These are phyloP conservation scores for Aspergillus novoparasiticus DNA, from an alignment of 2,329 filamentous ascomycete genomes.

Conservation along the genomic window DNA sequence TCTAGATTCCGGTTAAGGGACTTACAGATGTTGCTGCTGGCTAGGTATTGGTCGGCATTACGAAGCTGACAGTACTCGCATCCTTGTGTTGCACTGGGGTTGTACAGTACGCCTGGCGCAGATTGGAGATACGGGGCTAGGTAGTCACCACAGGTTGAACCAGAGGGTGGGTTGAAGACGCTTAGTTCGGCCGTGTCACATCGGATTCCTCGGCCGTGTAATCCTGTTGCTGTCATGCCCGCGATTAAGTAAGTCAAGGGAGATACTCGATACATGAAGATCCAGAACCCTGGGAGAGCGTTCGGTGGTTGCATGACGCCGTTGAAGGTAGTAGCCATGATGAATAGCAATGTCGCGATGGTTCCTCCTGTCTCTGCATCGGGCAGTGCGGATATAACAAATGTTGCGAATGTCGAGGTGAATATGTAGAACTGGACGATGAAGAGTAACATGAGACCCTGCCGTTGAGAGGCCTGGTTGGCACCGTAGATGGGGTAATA, in stretches of 20 bases:
- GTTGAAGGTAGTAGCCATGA: constrained; percentile 73
- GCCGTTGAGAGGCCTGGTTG: constrained; percentile 66
- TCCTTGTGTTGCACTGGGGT: constrained; percentile 49
- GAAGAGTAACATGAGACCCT: constrained; percentile 77
- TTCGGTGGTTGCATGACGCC: constrained; percentile 67
- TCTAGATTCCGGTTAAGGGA: background rate
- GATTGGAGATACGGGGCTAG: constrained; percentile 53
- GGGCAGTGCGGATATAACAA: constrained; percentile 75
- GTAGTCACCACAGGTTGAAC: constrained; percentile 64
- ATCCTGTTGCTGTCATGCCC: constrained; percentile 69
- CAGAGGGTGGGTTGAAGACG: constrained; percentile 62
- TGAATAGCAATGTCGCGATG: constrained; percentile 74
- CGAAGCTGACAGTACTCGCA: constrained; percentile 55
- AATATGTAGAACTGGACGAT: constrained; percentile 76
- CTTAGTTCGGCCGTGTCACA: constrained; percentile 73
- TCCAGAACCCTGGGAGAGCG: constrained; percentile 73
- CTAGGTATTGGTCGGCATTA: constrained; percentile 45
- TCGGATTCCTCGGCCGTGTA: constrained; percentile 66
- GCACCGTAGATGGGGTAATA: constrained; percentile 76
- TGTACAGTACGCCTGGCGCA: constrained; percentile 58
- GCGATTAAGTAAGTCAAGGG: constrained; percentile 81
- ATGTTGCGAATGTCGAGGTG: constrained; percentile 76
- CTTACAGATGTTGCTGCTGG: constrained; percentile 48
- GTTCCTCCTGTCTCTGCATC: constrained; percentile 75
- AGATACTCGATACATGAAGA: constrained; percentile 80